These are phyloP conservation scores for Sphagnum contortum DNA, from an alignment of 225 moss, liverwort and hornwort species.

Conservation along the genomic window DNA sequence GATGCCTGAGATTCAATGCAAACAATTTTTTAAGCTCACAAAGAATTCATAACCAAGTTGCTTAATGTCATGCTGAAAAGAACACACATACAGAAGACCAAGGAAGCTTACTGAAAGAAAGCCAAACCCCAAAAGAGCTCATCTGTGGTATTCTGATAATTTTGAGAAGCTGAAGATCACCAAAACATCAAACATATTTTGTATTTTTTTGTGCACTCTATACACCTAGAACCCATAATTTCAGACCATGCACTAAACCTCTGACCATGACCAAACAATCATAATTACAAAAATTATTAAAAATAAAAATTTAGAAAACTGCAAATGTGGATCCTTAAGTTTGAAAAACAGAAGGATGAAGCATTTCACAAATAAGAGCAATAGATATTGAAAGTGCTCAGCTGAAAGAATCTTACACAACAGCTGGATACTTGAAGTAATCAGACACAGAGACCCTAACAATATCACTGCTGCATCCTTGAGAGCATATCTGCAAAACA, in stretches of 20 bases:
- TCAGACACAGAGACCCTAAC: slow-evolving; percentile 57
- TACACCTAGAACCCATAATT: too few relatives aligned
- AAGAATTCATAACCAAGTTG: neutral
- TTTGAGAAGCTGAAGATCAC: slow-evolving; percentile 50
- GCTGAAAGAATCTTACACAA: slow-evolving; percentile 39
- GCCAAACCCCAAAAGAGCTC: slow-evolving; percentile 55
- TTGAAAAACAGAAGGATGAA: neutral
- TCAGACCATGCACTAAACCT: too few relatives aligned
- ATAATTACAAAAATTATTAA: too few relatives aligned
- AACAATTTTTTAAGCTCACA: too few relatives aligned
- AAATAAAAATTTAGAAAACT: neutral
- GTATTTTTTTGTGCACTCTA: slow-evolving; percentile 60
- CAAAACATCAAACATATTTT: slow-evolving; percentile 67
- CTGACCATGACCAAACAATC: slow-evolving; percentile 12
- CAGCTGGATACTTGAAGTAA: slow-evolving; percentile 77
- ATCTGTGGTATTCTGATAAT: slow-evolving; percentile 13
- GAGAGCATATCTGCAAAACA: slow-evolving; percentile 48
- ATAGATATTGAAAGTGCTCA: neutral
- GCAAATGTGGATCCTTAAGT: neutral
- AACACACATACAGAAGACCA: neutral
- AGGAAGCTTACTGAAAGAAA: slow-evolving; percentile 9
- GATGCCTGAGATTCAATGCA: too few relatives aligned
- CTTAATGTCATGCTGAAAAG: neutral
- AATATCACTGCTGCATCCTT: slow-evolving; percentile 65
- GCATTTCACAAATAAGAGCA: neutral